Conservation (phyloP, 805 yeast species). For the Saccharomycopsis fibuligera region DNA sequence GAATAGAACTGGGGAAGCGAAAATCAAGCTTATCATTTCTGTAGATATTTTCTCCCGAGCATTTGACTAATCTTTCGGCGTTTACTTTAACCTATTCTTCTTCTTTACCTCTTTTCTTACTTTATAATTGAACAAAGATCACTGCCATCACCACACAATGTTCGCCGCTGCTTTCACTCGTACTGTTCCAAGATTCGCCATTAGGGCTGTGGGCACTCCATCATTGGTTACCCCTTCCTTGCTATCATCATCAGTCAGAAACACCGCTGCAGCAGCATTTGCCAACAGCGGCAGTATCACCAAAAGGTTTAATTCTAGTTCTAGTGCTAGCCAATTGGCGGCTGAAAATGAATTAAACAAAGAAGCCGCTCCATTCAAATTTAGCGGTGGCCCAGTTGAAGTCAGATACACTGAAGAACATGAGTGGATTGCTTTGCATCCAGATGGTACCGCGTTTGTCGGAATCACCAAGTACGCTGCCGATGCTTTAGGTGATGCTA, state of each 20-base stretch:
- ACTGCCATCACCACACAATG: no score
- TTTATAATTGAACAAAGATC: no score
- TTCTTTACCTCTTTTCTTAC: no score
- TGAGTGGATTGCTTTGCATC: slow-evolving; percentile 88
- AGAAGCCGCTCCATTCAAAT: slow-evolving; percentile 15
- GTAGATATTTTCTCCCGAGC: no score
- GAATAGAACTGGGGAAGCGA: no score
- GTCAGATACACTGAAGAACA: slow-evolving; percentile 81
- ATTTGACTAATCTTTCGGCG: no score
- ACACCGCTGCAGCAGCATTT: background rate
- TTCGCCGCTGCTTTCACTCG: slow-evolving; percentile 11
- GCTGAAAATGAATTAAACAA: slow-evolving; percentile 12
- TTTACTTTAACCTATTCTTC: no score
- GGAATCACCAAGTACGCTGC: slow-evolving; percentile 95
- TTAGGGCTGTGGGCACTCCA: background rate
- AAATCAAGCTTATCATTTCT: no score
- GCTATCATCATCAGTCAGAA: background rate
- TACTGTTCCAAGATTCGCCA: slow-evolving; percentile 4
- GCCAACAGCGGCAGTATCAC: background rate
- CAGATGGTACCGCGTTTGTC: slow-evolving; percentile 73
- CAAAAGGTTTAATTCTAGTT: slow-evolving; percentile 19
- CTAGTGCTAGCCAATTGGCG: slow-evolving; percentile 1
- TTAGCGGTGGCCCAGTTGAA: slow-evolving; percentile 21
- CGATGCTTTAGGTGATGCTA: slow-evolving; percentile 95
- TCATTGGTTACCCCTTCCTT: background rate